Evolutionary conservation across 306 rosid species (phyloP), one percentile per base, ranked within the genome.

Genomic region (Boehmeria nivea): DNA sequence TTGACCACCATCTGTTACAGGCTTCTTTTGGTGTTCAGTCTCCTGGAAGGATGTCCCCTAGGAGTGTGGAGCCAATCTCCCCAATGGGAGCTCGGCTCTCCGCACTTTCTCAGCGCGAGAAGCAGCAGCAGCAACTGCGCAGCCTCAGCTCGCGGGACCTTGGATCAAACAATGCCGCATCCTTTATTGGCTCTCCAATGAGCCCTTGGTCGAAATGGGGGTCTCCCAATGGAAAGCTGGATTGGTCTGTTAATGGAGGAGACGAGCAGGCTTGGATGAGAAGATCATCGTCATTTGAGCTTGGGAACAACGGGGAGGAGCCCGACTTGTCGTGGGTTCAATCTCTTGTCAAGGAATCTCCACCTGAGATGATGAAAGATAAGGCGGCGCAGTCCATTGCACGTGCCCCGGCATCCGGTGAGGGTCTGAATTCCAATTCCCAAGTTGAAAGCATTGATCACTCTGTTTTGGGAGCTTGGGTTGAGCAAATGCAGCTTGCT

Each of bases 311-410:
- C 33, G 88, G 84, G 58, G 93, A 76, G 66, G 97, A 83, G 72
- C 97, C 95, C 24, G 95, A 89, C 60, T 67, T 89, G 57, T 81
- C 95, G 12, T 89, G 95, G 94, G 91, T 89, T 54, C 97, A 85
- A 51, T 70, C 97, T 38, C 81, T 89, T 8, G 95, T 89, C 24
- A 89, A 85, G 77, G 97, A 89, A 51, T 80, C 96, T 20, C 91
- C 97, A 25, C 72, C 89, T 20, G 95, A 89, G 71, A 69, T 76
- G 73, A 52, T 60, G 47, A 83, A 72, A 66, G 88, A 85, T 50
- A 85, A 78, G 69, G 54, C 71, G 51, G 76, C 74, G 54, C 51
- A 34, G 33, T 49, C 83, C 0, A 73, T 70, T 57, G 40, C 72
- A 27, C 77, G 88, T 19, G 66, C 75, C 43, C 50, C 76, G 3